Evolutionary conservation across 805 yeast species (phyloP).

Genomic region (Zygosaccharomyces rouxii): DNA sequence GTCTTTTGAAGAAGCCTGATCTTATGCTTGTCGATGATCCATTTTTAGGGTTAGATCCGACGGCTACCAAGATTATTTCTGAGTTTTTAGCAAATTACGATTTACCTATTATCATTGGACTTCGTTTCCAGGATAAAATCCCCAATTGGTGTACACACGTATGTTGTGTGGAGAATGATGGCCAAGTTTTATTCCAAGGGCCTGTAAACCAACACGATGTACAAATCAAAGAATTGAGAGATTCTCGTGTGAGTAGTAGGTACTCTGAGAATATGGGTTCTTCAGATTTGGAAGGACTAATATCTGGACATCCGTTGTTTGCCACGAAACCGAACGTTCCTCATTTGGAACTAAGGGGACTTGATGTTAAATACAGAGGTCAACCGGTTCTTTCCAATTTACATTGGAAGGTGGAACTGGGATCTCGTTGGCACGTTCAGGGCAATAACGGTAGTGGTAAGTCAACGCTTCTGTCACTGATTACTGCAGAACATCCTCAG

Average conservation of each 20-base stretch:
- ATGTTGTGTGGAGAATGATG: slow-evolving; percentile 50
- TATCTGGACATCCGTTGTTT: slow-evolving; percentile 25
- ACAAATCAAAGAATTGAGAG: slow-evolving; percentile 23
- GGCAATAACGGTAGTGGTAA: slow-evolving; percentile 95
- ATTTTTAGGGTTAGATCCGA: slow-evolving; percentile 83
- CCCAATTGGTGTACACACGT: slow-evolving; percentile 80
- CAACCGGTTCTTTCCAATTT: slow-evolving; percentile 55
- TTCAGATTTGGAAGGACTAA: slow-evolving; percentile 19
- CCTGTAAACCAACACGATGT: slow-evolving; percentile 27
- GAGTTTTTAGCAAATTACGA: slow-evolving; percentile 23
- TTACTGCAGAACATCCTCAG: slow-evolving; percentile 96
- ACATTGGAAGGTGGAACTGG: slow-evolving; percentile 60
- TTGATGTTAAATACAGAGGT: slow-evolving; percentile 64
- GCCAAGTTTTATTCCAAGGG: slow-evolving; percentile 53
- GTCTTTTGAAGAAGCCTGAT: slow-evolving; percentile 60
- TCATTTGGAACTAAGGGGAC: slow-evolving; percentile 50
- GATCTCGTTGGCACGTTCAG: slow-evolving; percentile 82
- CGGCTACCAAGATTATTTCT: slow-evolving; percentile 58
- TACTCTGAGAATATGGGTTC: neutral
- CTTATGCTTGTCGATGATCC: slow-evolving; percentile 84
- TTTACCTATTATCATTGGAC: slow-evolving; percentile 61
- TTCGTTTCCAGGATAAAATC: slow-evolving; percentile 66
- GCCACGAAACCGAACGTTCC: slow-evolving; percentile 3
- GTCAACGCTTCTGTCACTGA: slow-evolving; percentile 75
- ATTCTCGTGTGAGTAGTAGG: slow-evolving; percentile 6